Base-by-base conservation (phyloP, 2,329 filamentous ascomycete species). In the Monilinia polystroma region DNA sequence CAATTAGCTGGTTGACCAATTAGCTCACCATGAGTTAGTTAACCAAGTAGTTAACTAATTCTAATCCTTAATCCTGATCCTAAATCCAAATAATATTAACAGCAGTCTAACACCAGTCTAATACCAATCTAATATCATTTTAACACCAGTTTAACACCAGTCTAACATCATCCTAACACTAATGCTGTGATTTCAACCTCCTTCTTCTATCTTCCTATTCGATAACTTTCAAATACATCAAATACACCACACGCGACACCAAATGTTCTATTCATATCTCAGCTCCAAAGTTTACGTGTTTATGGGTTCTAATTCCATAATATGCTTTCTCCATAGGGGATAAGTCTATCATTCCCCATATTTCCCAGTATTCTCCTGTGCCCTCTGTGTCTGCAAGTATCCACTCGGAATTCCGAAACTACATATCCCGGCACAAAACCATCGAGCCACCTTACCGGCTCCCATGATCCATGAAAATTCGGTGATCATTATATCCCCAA, bases 391-490 rank as follows among this genome's bases (percentile, higher is more conserved):
- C 29, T 6, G 12, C 4, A 5, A 59, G 29, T 2, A 51, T 38
- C 57, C 57, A 60, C 45, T 51, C 57, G 57, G 57, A 38, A 60
- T 18, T 10, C 29, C 11, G 7, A 49, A 47, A 45, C 20, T 23
- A 49, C 43, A 60, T 60, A 23, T 60, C n/a, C 57, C 57, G 57
- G 49, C 16, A 16, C 29, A 23, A 38, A 38, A 16, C 20, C 57
- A 51, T 51, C 29, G 29, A 60, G 12, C 26, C 38, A 60, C 57
- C 45, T 49, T 51, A 38, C 57, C 57, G 57, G 57, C 45, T 49
- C 18, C 12, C 45, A 60, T 47, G 18, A 58, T 45, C 55, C 55
- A 45, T 47, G 56, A 45, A 26, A 8, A 29, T 29, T 43, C 26
- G 32, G 14, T 60, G 29, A 60, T 35, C 57, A 49, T 18, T 35